Percentiles rank a stretch among this genome's conserved stretches.
Evolutionary conservation across 208 protist genomes (phyloP).

Genomic region (Acanthamoeba polyphaga): DNA sequence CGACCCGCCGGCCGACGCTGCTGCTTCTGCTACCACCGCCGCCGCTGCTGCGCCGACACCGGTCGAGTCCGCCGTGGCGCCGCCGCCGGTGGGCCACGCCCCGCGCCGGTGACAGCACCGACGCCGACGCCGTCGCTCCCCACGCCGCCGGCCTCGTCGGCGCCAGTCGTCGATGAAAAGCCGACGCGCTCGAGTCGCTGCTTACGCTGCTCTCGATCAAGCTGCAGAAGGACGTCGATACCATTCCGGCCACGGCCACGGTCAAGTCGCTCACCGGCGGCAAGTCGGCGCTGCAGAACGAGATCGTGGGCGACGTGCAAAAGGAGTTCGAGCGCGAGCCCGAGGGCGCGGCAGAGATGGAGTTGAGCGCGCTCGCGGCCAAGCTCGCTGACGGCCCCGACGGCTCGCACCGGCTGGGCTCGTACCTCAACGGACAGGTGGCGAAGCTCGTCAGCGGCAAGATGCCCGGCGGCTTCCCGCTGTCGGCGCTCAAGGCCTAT

Average conservation of each 20-base stretch:
- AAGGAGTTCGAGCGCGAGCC: conserved; percentile 84
- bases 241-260: conserved; percentile 70
- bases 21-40: no score
- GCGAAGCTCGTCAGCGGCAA: conserved; percentile 79
- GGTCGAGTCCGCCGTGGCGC: not conserved
- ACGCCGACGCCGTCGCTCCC: conserved; percentile 39
- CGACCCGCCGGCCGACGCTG: not conserved
- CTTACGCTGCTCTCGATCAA: conserved; percentile 79
- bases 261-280: conserved; percentile 87
- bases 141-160: conserved; percentile 18
- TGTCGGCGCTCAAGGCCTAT: conserved; percentile 82
- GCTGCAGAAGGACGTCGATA: conserved; percentile 79
- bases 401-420: conserved; percentile 54
- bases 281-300: conserved; percentile 87
- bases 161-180: conserved; percentile 62
- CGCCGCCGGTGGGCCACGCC: not conserved
- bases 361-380: not conserved
- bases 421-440: conserved; percentile 72
- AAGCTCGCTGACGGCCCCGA: conserved; percentile 69
- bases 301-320: conserved; percentile 85
- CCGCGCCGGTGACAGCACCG: conserved; percentile 1
- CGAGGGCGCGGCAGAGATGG: conserved; percentile 75
- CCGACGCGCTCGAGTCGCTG: conserved; percentile 74
- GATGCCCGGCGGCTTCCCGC: conserved; percentile 86
- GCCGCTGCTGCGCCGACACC: not conserved